phyloP scores from a whole-genome alignment of 164 flowering plant genomes.

The Pachysandra terminalis region DNA sequence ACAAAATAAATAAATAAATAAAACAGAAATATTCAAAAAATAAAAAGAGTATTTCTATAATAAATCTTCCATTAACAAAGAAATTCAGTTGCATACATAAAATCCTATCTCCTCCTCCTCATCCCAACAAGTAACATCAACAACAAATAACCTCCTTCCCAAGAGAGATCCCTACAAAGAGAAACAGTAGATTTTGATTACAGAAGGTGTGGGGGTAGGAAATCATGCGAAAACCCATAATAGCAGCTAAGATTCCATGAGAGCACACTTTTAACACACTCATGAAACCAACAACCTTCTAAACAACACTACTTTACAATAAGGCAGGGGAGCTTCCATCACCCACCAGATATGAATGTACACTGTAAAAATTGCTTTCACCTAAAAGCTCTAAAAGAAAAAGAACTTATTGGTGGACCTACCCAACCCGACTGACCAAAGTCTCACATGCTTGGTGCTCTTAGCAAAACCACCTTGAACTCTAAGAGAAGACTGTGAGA shows the following conservation, averaged over 20 bases:
- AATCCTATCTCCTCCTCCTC: no score
- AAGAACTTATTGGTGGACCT: slow-evolving; percentile 4
- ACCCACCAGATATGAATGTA: slow-evolving; percentile 18
- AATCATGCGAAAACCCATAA: background rate
- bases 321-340: slow-evolving; percentile 19
- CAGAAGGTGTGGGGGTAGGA: background rate
- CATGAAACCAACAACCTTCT: slow-evolving; percentile 8
- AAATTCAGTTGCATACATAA: no score
- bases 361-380: slow-evolving; percentile 21
- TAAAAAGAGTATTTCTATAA: background rate
- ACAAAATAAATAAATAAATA: background rate
- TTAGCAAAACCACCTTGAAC: background rate
- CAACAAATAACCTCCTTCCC: background rate
- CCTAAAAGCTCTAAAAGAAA: slow-evolving; percentile 1
- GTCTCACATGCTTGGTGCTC: slow-evolving; percentile 4
- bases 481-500: background rate
- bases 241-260: background rate
- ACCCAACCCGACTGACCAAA: background rate
- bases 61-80: background rate
- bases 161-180: background rate
- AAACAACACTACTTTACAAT: slow-evolving; percentile 23
- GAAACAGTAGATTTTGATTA: no score
- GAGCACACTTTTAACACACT: background rate
- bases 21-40: background rate
- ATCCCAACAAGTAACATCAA: no score